Evolutionary conservation across 2,329 filamentous ascomycete genomes (phyloP).

Genomic region (Verticillium tricorpus): DNA sequence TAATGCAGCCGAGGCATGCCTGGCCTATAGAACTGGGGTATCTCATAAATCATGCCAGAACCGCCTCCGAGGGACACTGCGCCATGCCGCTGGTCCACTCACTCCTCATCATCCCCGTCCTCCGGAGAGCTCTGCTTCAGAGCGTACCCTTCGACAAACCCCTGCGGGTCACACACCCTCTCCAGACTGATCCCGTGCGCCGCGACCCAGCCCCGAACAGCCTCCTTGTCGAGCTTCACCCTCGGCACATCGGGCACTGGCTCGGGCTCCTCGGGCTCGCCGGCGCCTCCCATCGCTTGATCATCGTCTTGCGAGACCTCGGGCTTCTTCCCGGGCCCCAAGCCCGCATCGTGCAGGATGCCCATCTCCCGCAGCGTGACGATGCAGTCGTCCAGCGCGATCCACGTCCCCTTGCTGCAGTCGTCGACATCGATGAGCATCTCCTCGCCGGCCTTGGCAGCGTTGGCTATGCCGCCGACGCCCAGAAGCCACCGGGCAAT

Average conservation of each 20-base stretch:
- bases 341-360: slow-evolving; percentile 55
- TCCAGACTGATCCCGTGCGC: slow-evolving; percentile 58
- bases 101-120: not conserved
- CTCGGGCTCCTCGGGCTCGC: slow-evolving; percentile 20
- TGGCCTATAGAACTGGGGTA: not conserved
- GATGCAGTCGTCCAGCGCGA: slow-evolving; percentile 79
- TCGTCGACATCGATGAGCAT: slow-evolving; percentile 61
- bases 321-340: slow-evolving; percentile 37
- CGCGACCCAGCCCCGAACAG: slow-evolving; percentile 62
- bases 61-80: not conserved
- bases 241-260: slow-evolving; percentile 30
- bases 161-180: slow-evolving; percentile 65
- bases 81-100: not conserved
- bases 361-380: slow-evolving; percentile 76
- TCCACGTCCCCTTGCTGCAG: slow-evolving; percentile 76
- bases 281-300: slow-evolving; percentile 15
- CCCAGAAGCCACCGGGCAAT: slow-evolving; percentile 65
- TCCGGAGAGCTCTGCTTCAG: slow-evolving; percentile 26
- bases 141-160: slow-evolving; percentile 68
- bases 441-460: slow-evolving; percentile 23
- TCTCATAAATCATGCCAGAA: not conserved
- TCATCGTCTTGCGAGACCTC: slow-evolving; percentile 16
- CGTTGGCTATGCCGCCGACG: not conserved
- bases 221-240: slow-evolving; percentile 49
- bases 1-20: too few relatives aligned